phyloP scores from a whole-genome alignment of 2,329 filamentous ascomycete genomes.

The Fusarium sp. region DNA sequence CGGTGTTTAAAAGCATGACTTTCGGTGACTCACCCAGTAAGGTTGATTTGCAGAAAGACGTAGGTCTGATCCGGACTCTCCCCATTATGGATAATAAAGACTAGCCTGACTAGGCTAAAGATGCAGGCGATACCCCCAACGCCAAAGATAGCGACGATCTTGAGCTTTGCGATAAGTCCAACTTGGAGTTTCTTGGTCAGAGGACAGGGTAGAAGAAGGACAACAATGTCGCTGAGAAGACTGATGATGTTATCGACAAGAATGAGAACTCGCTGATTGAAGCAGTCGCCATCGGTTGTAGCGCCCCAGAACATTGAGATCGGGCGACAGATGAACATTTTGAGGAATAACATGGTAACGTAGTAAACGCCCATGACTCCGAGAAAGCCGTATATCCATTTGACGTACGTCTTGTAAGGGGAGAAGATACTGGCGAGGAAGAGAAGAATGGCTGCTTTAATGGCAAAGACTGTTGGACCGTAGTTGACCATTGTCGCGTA shows the following conservation, averaged over 20 bases:
- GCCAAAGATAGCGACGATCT: conserved; percentile 22
- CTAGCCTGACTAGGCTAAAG: conserved; percentile 17
- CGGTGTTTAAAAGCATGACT: accelerated
- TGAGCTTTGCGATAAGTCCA: conserved; percentile 15
- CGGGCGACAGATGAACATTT: conserved; percentile 22
- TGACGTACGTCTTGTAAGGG: conserved; percentile 24
- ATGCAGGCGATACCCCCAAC: conserved; percentile 21
- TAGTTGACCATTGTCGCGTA: conserved; percentile 31
- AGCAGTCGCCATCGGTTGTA: conserved; percentile 11
- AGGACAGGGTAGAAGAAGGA: conserved; percentile 12
- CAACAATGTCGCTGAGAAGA: conserved; percentile 19
- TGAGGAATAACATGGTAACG: conserved; percentile 13
- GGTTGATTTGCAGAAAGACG: conserved; percentile 24
- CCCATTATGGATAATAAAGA: conserved; percentile 21
- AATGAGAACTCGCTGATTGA: conserved; percentile 15
- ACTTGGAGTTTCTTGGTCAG: conserved; percentile 28
- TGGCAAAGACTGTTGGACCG: conserved; percentile 24
- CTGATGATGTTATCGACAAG: conserved; percentile 29
- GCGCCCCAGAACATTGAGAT: conserved; percentile 25
- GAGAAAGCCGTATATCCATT: conserved; percentile 24
- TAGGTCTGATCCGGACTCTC: conserved; percentile 26
- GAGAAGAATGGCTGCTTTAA: conserved; percentile 23
- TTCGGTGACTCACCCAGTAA: conserved; percentile 2
- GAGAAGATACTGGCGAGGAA: conserved; percentile 20
- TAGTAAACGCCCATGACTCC: conserved; percentile 18